Conservation (phyloP, 1,139 yeast genomes). For the Protomyces gravidus region DNA sequence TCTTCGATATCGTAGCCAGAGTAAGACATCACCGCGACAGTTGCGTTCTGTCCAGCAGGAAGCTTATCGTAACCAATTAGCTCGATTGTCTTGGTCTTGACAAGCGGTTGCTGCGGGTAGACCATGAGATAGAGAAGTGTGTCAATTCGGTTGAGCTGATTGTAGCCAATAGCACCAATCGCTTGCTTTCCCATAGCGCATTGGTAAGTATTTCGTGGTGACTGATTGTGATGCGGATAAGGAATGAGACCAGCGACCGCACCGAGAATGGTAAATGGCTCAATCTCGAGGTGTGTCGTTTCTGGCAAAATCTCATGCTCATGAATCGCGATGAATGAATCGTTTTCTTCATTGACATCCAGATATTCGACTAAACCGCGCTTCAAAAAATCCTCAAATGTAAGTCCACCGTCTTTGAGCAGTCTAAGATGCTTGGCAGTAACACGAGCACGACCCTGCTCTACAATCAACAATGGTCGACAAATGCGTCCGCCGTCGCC, state of each 20-base stretch:
- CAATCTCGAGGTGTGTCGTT: constrained; percentile 90
- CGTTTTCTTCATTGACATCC: constrained; percentile 97
- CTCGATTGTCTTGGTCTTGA: constrained; percentile 93
- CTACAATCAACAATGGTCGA: constrained; percentile 88
- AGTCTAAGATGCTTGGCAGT: constrained; percentile 61
- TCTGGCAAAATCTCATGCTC: constrained; percentile 57
- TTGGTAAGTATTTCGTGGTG: constrained; percentile 97
- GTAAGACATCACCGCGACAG: constrained; percentile 98
- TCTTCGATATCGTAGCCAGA: constrained; percentile 99
- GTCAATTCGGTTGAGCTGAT: constrained; percentile 92
- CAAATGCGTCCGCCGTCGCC: constrained; percentile 99
- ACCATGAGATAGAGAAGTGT: constrained; percentile 91
- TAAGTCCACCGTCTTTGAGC: constrained; percentile 65
- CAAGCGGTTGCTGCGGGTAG: constrained; percentile 99
- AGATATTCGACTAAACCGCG: constrained; percentile 89
- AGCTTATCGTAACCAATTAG: constrained; percentile 89
- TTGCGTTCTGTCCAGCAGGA: constrained; percentile 99
- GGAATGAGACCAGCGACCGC: constrained; percentile 99
- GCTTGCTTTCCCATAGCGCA: constrained; percentile 99
- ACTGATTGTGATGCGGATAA: constrained; percentile 98
- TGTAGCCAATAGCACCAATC: constrained; percentile 96
- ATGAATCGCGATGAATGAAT: constrained; percentile 84
- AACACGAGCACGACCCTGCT: constrained; percentile 65
- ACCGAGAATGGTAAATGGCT: constrained; percentile 92
- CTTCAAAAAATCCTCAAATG: constrained; percentile 79